Evolutionary conservation across 2,329 filamentous ascomycete genomes (phyloP).

Genomic region (Sclerotiophoma versabilis): DNA sequence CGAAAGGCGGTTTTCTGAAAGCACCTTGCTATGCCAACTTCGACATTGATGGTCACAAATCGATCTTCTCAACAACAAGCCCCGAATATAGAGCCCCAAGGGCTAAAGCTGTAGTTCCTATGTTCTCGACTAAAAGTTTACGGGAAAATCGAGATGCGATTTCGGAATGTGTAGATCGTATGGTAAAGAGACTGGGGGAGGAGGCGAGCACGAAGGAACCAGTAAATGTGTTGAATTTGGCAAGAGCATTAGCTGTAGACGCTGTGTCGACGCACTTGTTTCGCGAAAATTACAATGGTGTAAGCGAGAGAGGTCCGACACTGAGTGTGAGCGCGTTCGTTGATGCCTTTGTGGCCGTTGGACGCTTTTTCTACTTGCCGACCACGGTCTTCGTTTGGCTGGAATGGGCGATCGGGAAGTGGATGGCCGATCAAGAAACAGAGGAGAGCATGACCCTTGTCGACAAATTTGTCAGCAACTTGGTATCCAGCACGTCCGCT

Average conservation of each 20-base stretch:
- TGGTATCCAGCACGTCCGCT: constrained; percentile 46
- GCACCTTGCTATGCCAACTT: constrained; percentile 62
- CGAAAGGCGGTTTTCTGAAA: constrained; percentile 62
- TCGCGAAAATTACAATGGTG: constrained; percentile 58
- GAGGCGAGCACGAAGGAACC: constrained; percentile 40
- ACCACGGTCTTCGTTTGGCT: constrained; percentile 51
- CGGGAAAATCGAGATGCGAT: constrained; percentile 50
- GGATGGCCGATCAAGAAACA: constrained; percentile 43
- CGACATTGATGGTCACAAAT: constrained; percentile 62
- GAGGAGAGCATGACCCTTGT: constrained; percentile 50
- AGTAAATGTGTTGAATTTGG: constrained; percentile 60
- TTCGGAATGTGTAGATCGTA: constrained; percentile 52
- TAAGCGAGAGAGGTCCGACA: constrained; percentile 45
- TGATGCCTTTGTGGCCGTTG: constrained; percentile 62
- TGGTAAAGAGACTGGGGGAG: constrained; percentile 51
- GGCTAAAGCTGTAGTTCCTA: constrained; percentile 58
- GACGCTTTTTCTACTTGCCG: constrained; percentile 62
- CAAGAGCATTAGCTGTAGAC: constrained; percentile 61
- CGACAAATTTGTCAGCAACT: constrained; percentile 52
- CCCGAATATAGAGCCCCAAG: constrained; percentile 51
- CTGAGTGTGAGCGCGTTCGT: constrained; percentile 59
- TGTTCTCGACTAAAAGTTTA: constrained; percentile 60
- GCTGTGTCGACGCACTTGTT: constrained; percentile 63
- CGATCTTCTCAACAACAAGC: constrained; percentile 61
- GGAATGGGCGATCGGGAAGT: constrained; percentile 48